A percentile compares a stretch with the other conserved stretches of the same genome.
Evolutionary conservation across 2,329 filamentous ascomycete species (phyloP).

Genomic region (Pseudogymnoascus sp.): DNA sequence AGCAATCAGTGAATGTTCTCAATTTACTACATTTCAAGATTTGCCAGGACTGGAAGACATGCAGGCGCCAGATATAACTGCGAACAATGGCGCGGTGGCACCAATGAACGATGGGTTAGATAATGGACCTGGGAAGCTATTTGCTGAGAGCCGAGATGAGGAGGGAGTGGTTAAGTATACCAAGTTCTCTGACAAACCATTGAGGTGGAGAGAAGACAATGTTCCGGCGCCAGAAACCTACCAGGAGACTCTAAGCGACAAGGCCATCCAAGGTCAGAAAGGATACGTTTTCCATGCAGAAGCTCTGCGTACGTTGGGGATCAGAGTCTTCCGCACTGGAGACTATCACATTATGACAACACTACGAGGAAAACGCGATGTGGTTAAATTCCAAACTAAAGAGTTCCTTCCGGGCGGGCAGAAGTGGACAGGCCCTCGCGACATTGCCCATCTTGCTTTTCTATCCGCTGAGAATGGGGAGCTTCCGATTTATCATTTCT

Average conservation of each 20-base stretch:
- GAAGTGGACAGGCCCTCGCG: neutral
- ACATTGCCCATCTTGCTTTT: neutral
- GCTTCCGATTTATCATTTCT: neutral
- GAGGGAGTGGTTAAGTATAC: neutral
- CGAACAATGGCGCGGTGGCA: neutral
- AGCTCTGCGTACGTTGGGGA: neutral
- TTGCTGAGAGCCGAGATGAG: neutral
- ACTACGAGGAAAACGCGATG: neutral
- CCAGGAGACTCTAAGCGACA: neutral
- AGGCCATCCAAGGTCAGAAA: neutral
- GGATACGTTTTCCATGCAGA: conserved; percentile 6
- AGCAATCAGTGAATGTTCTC: neutral
- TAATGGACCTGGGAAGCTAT: neutral
- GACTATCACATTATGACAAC: neutral
- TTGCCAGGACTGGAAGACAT: neutral
- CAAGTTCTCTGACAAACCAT: neutral
- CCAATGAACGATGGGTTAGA: neutral
- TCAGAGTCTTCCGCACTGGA: conserved; percentile 7
- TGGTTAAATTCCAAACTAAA: conserved; percentile 5
- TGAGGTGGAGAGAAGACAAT: neutral
- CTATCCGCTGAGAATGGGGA: neutral
- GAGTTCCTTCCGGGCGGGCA: neutral
- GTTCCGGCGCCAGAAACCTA: neutral
- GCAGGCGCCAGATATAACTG: neutral
- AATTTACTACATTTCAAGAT: neutral